A percentile compares a stretch with the other conserved stretches of the same genome.
These are phyloP conservation scores for Colletotrichum brevisporum DNA, from an alignment of 2,329 filamentous ascomycete genomes.

Conservation along the genomic window DNA sequence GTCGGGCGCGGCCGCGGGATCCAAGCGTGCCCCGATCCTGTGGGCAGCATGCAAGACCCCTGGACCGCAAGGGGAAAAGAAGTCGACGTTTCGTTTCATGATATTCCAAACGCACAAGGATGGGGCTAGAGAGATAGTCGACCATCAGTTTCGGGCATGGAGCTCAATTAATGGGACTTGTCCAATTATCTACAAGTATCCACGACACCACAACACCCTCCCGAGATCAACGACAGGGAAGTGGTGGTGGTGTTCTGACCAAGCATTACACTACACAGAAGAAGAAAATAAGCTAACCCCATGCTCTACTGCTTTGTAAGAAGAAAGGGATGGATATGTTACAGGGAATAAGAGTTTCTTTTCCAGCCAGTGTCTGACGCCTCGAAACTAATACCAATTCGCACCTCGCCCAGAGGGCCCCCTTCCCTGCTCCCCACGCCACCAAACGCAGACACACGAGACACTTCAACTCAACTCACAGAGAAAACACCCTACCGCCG, in stretches of 20 bases:
- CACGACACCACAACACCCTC: conserved; percentile 1
- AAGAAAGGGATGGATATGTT: conserved; percentile 23
- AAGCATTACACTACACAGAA: too few species aligned
- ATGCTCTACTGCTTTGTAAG: conserved; percentile 14
- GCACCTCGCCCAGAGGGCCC: background rate
- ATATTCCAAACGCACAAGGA: conserved; percentile 26
- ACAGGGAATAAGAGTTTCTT: conserved; percentile 26
- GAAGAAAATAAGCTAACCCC: background rate
- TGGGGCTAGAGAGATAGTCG: background rate
- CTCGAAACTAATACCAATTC: conserved; percentile 17
- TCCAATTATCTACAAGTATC: conserved; percentile 19
- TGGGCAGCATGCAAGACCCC: conserved; percentile 4
- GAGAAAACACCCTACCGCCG: background rate
- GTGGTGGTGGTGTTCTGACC: too few species aligned
- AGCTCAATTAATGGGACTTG: background rate
- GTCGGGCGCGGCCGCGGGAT: conserved; percentile 25
- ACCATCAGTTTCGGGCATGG: conserved; percentile 17
- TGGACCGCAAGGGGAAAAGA: background rate
- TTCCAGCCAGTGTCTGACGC: conserved; percentile 24
- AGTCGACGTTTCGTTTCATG: conserved; percentile 34
- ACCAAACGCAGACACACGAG: conserved; percentile 5
- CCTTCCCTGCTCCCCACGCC: conserved; percentile 6
- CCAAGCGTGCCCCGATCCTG: conserved; percentile 13
- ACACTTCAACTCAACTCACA: conserved; percentile 24
- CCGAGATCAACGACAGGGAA: conserved; percentile 8